These are phyloP conservation scores for Ascochyta koolunga DNA, from an alignment of 2,329 filamentous ascomycete genomes.

Conservation along the genomic window DNA sequence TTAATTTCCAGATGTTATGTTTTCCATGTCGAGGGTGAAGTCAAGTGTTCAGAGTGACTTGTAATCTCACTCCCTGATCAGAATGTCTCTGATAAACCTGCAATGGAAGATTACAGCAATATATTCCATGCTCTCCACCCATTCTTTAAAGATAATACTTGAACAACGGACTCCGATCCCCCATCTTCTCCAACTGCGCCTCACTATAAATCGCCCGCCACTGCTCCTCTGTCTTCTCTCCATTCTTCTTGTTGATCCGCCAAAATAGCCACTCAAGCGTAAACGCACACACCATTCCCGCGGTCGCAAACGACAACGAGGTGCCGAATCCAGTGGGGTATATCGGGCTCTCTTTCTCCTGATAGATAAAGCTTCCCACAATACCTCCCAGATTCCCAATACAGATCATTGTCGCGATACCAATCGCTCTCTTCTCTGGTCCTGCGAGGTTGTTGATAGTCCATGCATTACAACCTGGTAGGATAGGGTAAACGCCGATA, in stretches of 20 bases:
- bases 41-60: too few relatives aligned
- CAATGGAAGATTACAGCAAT: too few relatives aligned
- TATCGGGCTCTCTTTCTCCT: conserved; percentile 37
- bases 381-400: conserved; percentile 35
- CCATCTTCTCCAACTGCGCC: conserved; percentile 45
- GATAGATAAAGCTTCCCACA: conserved; percentile 41
- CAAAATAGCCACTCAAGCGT: conserved; percentile 35
- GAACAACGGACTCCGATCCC: conserved; percentile 49
- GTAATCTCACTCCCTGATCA: too few relatives aligned
- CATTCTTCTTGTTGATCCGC: conserved; percentile 44
- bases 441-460: conserved; percentile 33
- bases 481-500: conserved; percentile 38
- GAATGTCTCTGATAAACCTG: too few relatives aligned
- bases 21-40: too few relatives aligned
- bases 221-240: conserved; percentile 42
- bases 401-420: conserved; percentile 35
- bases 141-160: conserved; percentile 36
- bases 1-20: too few relatives aligned
- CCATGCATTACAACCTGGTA: conserved; percentile 33
- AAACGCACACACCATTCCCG: conserved; percentile 22
- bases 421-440: conserved; percentile 31
- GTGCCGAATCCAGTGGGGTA: conserved; percentile 45
- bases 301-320: conserved; percentile 33
- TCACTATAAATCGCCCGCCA: conserved; percentile 44
- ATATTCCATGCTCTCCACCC: too few relatives aligned